phyloP scores from a whole-genome alignment of 805 yeast species.

The Nakazawaea wyomingensis region DNA sequence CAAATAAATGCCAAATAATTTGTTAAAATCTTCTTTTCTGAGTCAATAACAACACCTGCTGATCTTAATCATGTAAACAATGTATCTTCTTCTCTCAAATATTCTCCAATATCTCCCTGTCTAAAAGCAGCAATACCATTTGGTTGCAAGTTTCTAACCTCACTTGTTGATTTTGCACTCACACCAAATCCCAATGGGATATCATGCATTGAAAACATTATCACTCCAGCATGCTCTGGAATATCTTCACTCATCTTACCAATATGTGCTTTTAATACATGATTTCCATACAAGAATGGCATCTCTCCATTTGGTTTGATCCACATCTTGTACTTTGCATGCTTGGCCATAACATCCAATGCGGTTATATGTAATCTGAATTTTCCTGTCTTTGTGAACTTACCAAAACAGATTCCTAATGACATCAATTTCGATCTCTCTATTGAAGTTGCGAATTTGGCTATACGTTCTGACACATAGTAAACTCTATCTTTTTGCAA shows the following conservation, averaged over 20 bases:
- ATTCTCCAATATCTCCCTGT: conserved; percentile 97
- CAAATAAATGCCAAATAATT: no score
- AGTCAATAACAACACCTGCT: neutral
- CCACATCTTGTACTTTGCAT: conserved; percentile 94
- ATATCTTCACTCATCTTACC: conserved; percentile 97
- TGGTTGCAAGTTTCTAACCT: conserved; percentile 83
- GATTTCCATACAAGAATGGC: conserved; percentile 97
- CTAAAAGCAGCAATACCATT: conserved; percentile 93
- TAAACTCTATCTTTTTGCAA: conserved; percentile 95
- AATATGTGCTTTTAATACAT: conserved; percentile 91
- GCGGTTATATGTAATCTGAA: conserved; percentile 95
- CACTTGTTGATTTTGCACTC: conserved; percentile 85
- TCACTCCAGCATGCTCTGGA: conserved; percentile 96
- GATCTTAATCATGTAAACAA: conserved; percentile 59
- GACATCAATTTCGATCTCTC: conserved; percentile 90
- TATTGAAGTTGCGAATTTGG: conserved; percentile 84
- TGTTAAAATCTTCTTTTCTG: no score
- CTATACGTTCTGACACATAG: conserved; percentile 77
- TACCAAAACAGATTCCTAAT: conserved; percentile 89
- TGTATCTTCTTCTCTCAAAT: conserved; percentile 96
- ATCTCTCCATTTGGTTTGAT: conserved; percentile 96
- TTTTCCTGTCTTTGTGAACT: conserved; percentile 96
- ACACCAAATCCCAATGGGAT: conserved; percentile 95
- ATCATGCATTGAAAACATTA: conserved; percentile 87
- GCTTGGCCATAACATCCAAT: conserved; percentile 71